Conservation (phyloP, 495 filamentous ascomycete genomes). For the Daldinia decipiens region DNA sequence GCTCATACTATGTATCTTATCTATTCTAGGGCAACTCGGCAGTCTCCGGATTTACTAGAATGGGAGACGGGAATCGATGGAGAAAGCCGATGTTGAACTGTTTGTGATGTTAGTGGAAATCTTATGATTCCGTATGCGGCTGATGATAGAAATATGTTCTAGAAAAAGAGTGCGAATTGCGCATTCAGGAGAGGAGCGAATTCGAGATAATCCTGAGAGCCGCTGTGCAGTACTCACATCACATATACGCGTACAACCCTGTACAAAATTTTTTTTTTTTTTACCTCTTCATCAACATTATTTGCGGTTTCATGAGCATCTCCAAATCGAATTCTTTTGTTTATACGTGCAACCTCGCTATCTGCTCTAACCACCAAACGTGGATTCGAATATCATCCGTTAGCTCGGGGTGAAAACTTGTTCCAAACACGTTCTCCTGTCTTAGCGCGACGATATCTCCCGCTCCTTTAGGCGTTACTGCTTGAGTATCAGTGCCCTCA, state of each 20-base stretch:
- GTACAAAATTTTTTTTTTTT: not conserved
- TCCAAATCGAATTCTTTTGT: not conserved
- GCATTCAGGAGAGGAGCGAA: not conserved
- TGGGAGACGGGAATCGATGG: not conserved
- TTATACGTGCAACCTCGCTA: conserved; percentile 51
- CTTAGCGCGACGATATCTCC: conserved; percentile 89
- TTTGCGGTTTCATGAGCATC: not conserved
- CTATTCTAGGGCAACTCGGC: not conserved
- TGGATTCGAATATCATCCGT: conserved; percentile 92
- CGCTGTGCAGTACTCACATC: not conserved
- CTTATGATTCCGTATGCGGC: not conserved
- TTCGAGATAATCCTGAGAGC: not conserved
- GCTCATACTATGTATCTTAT: not conserved
- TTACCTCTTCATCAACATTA: not conserved
- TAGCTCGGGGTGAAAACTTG: conserved; percentile 96
- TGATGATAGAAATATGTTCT: not conserved
- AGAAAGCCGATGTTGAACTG: not conserved
- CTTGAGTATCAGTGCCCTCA: conserved; percentile 24
- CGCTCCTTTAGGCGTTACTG: conserved; percentile 52
- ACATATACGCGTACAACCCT: not conserved
- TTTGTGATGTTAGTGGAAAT: not conserved
- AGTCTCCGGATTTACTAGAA: not conserved
- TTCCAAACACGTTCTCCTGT: conserved; percentile 95
- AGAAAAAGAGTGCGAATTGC: not conserved
- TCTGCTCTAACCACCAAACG: conserved; percentile 88